These are phyloP conservation scores for Nicotiana knightiana DNA, from an alignment of 257 asterid species.

Conservation along the genomic window DNA sequence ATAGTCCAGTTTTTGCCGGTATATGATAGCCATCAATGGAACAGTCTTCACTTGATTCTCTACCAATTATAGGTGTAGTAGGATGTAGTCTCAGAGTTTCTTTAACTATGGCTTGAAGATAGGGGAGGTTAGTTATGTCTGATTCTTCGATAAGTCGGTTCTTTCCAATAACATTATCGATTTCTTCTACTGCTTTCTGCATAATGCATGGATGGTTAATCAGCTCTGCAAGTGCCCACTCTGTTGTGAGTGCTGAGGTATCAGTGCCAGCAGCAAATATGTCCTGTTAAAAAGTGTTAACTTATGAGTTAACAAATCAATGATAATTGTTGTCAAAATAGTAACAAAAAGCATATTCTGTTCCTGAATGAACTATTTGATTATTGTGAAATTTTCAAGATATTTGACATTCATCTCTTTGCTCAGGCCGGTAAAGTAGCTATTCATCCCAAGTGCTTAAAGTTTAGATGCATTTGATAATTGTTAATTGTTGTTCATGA, in stretches of 20 bases:
- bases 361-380: no score
- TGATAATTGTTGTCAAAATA: no score
- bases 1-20: slow-evolving; percentile 44
- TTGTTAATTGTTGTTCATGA: no score
- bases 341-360: no score
- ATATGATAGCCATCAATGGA: slow-evolving; percentile 37
- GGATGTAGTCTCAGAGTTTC: slow-evolving; percentile 78
- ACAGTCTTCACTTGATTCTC: slow-evolving; percentile 51
- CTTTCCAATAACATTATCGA: slow-evolving; percentile 36
- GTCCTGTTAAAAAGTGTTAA: slow-evolving; percentile 33
- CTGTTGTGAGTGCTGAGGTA: slow-evolving; percentile 66
- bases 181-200: slow-evolving; percentile 45
- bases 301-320: neutral
- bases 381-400: no score
- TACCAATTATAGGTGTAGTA: slow-evolving; percentile 46
- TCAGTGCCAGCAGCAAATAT: slow-evolving; percentile 70
- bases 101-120: slow-evolving; percentile 57
- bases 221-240: slow-evolving; percentile 75
- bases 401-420: no score
- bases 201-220: slow-evolving; percentile 53
- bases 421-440: no score
- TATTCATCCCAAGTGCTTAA: no score
- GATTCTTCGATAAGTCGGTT: slow-evolving; percentile 48
- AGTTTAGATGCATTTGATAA: no score
- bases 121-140: slow-evolving; percentile 54